Evolutionary conservation across 225 moss, liverwort and hornwort species (phyloP), one percentile per base, ranked within the genome.

Genomic region (Antitrichia curtipendula): DNA sequence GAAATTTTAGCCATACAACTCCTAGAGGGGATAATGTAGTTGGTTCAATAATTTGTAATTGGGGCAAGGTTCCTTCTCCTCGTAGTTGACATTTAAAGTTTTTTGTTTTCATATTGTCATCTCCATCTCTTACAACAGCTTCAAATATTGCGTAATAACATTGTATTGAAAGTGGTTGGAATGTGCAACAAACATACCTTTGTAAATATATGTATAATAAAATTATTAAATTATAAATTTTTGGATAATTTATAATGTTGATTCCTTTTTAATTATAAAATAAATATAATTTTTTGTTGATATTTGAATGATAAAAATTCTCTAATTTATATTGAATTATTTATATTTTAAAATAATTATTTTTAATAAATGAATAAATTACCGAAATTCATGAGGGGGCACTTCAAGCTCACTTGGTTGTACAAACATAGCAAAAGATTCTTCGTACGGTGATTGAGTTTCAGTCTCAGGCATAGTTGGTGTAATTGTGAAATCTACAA

Each of bases 11-110:
- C 93, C 95, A 97, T 40, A 78, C 45, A 71, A 88, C 32, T 49
- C 98, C 98, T 17, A 85, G 47, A 38, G 90, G 87, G 9, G 97
- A 96, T 14, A 94, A 58, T 12, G 31, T 91, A 3, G 88, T 91
- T 61, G 98, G 98, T 86, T 94, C 87, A 62, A 91, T 91, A 17
- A 98, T 91, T 87, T 97, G 95, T 38, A 98, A 85, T 68, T 97
- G 90, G 7, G 98, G 98, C 75, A 98, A 90, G 60, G 97, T 97
- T 68, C 98, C 98, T 88, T 97, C 97, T 77, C 98, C 98, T 90
- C 49, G 93, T 24, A 98, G 36, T 66, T 96, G 94, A n/a, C 95
- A 98, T 88, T 92, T 96, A 34, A 98, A 98, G 22, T 83, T 93
- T 88, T 95, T 98, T 12, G 94, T 95, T 76, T 91, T 92, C 43